phyloP scores from a whole-genome alignment of 176 grass and related monocot species.

The Olyra latifolia region DNA sequence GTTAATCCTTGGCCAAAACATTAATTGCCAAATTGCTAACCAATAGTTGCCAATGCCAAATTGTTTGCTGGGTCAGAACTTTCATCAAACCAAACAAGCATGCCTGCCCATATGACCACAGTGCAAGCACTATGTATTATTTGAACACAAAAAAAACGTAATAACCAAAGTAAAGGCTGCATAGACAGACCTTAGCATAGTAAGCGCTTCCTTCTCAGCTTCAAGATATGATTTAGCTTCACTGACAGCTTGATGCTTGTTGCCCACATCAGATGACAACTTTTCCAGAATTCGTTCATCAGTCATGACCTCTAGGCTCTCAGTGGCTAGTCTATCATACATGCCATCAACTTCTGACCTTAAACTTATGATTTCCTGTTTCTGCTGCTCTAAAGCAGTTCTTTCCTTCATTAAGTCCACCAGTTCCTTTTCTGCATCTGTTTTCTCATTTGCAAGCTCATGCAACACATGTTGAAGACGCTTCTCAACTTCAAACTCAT shows the following conservation, averaged over 20 bases:
- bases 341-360: constrained; percentile 73
- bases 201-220: constrained; percentile 83
- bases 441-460: constrained; percentile 60
- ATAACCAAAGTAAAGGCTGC: constrained; percentile 3
- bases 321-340: constrained; percentile 51
- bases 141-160: neutral
- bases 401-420: constrained; percentile 66
- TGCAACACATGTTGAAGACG: constrained; percentile 54
- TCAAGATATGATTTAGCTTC: constrained; percentile 80
- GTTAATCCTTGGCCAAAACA: no score
- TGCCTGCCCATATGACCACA: neutral
- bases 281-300: constrained; percentile 59
- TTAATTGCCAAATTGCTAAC: no score
- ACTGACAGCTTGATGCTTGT: constrained; percentile 61
- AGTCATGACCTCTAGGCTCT: constrained; percentile 52
- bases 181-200: constrained; percentile 76
- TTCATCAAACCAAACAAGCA: no score
- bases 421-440: constrained; percentile 41
- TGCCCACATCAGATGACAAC: constrained; percentile 43
- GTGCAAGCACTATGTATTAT: neutral
- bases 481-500: constrained; percentile 40
- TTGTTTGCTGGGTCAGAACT: no score
- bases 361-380: constrained; percentile 52
- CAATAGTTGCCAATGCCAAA: no score
- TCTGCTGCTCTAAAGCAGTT: constrained; percentile 50